Percentiles rank a stretch among this genome's conserved stretches.
Evolutionary conservation across 2,329 filamentous ascomycete genomes (phyloP).

Genomic region (Colletotrichum sp.): DNA sequence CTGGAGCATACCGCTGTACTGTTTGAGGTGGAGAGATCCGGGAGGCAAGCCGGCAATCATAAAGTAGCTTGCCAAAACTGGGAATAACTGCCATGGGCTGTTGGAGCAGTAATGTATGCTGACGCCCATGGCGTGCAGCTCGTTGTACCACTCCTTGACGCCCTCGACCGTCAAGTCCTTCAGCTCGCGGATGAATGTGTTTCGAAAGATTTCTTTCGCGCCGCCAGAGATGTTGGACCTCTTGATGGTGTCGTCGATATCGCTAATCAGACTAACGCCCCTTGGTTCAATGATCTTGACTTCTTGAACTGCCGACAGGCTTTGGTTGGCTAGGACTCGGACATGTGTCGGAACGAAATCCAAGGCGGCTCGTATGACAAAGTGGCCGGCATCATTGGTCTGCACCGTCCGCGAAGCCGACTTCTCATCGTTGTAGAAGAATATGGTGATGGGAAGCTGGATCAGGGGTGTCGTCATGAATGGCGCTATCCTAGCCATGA

Average conservation of each 20-base stretch:
- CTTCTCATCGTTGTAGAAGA: slow-evolving; percentile 88
- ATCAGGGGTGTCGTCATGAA: slow-evolving; percentile 87
- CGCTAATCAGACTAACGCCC: slow-evolving; percentile 92
- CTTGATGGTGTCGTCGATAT: slow-evolving; percentile 98
- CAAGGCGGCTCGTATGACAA: slow-evolving; percentile 77
- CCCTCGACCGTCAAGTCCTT: slow-evolving; percentile 83
- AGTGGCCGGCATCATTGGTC: slow-evolving; percentile 91
- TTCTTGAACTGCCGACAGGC: slow-evolving; percentile 80
- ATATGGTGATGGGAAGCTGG: slow-evolving; percentile 81
- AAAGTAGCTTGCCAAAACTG: slow-evolving; percentile 86
- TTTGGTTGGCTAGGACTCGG: slow-evolving; percentile 83
- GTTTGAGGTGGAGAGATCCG: slow-evolving; percentile 93
- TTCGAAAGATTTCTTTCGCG: slow-evolving; percentile 92
- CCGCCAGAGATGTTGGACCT: slow-evolving; percentile 89
- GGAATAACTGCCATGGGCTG: slow-evolving; percentile 96
- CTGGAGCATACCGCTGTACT: slow-evolving; percentile 96
- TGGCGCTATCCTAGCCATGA: slow-evolving; percentile 86
- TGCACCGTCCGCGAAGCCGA: slow-evolving; percentile 85
- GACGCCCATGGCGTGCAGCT: slow-evolving; percentile 80
- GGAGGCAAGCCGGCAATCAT: slow-evolving; percentile 78
- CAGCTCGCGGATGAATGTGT: slow-evolving; percentile 90
- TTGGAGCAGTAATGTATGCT: slow-evolving; percentile 98
- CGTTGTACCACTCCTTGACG: slow-evolving; percentile 87
- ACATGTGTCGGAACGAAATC: slow-evolving; percentile 92
- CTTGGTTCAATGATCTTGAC: slow-evolving; percentile 77